phyloP scores from a whole-genome alignment of 441 rosid genomes.

The Manihot esculenta region DNA sequence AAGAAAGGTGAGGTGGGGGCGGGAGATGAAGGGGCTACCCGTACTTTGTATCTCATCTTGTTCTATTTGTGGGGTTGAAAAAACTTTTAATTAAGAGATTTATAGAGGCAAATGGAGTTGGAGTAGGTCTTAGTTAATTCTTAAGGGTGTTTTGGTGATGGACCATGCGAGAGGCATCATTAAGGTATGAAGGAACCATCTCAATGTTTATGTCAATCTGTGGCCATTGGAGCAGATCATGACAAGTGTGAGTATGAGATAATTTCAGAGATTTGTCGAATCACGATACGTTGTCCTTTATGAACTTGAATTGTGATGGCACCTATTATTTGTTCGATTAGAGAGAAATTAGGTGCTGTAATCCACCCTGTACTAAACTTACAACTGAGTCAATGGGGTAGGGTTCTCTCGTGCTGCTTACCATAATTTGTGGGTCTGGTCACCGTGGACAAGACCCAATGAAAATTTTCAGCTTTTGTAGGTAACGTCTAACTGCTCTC shows the following conservation, averaged over 20 bases:
- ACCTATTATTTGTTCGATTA: neutral
- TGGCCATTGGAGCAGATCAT: neutral
- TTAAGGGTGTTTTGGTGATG: neutral
- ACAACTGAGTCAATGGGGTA: neutral
- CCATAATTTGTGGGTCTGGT: neutral
- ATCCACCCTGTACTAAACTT: neutral
- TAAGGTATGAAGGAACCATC: neutral
- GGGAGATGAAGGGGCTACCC: neutral
- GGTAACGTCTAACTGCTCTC: slow-evolving; percentile 1
- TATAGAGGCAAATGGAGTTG: neutral
- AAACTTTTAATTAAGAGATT: too few relatives aligned
- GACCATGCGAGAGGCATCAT: neutral
- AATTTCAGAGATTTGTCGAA: neutral
- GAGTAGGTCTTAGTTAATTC: neutral
- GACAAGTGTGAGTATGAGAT: neutral
- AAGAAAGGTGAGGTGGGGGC: neutral
- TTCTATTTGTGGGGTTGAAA: neutral
- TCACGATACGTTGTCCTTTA: neutral
- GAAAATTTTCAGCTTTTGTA: neutral
- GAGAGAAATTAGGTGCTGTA: neutral
- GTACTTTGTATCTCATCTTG: neutral
- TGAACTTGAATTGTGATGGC: neutral
- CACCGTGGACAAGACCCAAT: neutral
- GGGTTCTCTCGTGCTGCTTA: slow-evolving; percentile 4
- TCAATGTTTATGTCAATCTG: neutral